These are phyloP conservation scores for Raddia distichophylla DNA, from an alignment of 176 grass and related monocot species.

Conservation along the genomic window DNA sequence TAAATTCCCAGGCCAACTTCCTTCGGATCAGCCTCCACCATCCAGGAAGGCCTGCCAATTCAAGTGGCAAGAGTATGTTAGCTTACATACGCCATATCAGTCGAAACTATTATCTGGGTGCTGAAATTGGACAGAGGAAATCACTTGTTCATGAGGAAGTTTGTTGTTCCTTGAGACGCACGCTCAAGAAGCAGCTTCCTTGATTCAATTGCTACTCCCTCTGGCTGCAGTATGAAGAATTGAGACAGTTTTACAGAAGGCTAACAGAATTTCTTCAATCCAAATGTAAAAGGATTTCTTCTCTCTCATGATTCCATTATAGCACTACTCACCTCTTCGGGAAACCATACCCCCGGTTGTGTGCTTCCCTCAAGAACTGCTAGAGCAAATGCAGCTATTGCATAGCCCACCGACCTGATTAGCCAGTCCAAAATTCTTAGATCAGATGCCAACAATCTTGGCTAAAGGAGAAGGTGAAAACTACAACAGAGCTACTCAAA, in stretches of 20 bases:
- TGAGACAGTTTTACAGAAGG: slow-evolving; percentile 6
- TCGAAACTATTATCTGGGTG: not conserved
- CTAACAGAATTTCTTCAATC: not conserved
- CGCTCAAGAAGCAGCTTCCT: slow-evolving; percentile 76
- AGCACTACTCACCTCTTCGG: slow-evolving; percentile 63
- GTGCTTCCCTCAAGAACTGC: slow-evolving; percentile 80
- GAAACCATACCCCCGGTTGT: slow-evolving; percentile 84
- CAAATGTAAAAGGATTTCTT: not conserved
- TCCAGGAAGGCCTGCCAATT: slow-evolving; percentile 75
- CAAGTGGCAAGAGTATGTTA: slow-evolving; percentile 41
- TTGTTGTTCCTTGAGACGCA: slow-evolving; percentile 60
- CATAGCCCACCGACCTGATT: slow-evolving; percentile 61
- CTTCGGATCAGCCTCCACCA: slow-evolving; percentile 85
- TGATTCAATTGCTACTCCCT: slow-evolving; percentile 77
- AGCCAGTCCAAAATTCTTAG: slow-evolving; percentile 4
- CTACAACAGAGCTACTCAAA: not conserved
- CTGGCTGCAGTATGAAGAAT: slow-evolving; percentile 57
- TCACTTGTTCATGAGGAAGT: slow-evolving; percentile 72
- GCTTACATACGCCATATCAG: slow-evolving; percentile 7
- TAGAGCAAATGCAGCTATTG: slow-evolving; percentile 60
- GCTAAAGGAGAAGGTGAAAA: slow-evolving; percentile 3
- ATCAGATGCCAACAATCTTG: slow-evolving; percentile 7
- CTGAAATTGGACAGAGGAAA: not conserved
- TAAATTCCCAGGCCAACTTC: slow-evolving; percentile 85
- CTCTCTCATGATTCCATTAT: not conserved